Base-by-base conservation (phyloP, 768 basidiomycete genomes). In the Tricholomella constricta region DNA sequence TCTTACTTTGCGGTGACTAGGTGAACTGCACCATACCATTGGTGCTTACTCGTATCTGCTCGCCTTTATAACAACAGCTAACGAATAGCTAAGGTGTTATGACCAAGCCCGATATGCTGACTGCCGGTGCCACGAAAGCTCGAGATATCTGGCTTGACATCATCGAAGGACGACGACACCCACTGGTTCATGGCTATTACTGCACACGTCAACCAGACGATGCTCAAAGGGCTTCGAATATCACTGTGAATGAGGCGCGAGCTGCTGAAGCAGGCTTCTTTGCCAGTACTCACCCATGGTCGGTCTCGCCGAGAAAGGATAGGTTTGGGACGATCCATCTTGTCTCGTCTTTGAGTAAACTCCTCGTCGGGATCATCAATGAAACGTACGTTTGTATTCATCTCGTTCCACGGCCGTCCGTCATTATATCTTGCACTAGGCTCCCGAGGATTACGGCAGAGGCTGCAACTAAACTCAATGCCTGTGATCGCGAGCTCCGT, bases 71-170 rank as follows among this genome's bases (percentile, higher is more conserved):
- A 35, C n/a, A 22, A 35, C 48, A 44, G 6, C 54, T 45, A 20
- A 35, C 12, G 11, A 4, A 35, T 19, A 6, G 31, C 7, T 0
- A 51, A 82, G 80, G 80, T 45, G 82, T 85, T 4, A 65, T 84
- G 31, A 83, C 81, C 3, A 83, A 84, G 63, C 76, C 78, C 0
- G 82, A 83, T 58, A 75, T 75, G 41, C 62, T 84, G 5, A 63
- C 70, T 0, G n/a, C 53, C 2, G 72, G 75, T 6, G 57, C 73
- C 20, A 69, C 64, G 3, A 66, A 75, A 54, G 52, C 72, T 42
- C 68, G 69, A 11, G 52, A 68, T 19, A 35, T 65, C 22, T 82
- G 79, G 77, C 61, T 80, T 6, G 74, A 77, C 40, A 65, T 77
- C 7, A 62, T 78, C 2, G 73, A 77, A 58, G 75, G 72, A 25